Base-by-base conservation (phyloP, 768 basidiomycete species). In the Lactarius psammicola region DNA sequence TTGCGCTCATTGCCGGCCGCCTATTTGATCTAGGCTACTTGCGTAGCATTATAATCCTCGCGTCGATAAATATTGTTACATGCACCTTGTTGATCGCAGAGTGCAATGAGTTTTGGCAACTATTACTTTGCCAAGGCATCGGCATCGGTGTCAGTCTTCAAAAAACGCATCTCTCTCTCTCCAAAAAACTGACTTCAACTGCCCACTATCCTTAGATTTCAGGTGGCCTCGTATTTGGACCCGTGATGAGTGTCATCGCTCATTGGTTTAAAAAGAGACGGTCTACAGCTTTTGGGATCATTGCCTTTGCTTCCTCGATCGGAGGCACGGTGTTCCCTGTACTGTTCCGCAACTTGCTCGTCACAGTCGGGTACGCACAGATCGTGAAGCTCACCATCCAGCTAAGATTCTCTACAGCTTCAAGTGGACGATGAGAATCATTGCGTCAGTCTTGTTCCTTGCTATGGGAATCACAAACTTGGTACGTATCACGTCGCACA, bases 101-200 rank as follows among this genome's bases (percentile, higher is more conserved):
- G 76, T 92, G 91, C 71, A 87, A 77, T 13, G 65, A 80, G 63
- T 92, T 86, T 71, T 92, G 90, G 91, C 88, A 92, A 7, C 88
- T 92, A 69, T 70, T 92, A 28, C 79, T 92, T 0, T 90, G 84
- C 65, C 90, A 92, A 73, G 90, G 90, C 0, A 70, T 92, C 42
- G 82, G 81, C 0, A 75, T 85, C 15, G 90, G 90, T 26, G 85
- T 89, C 64, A 65, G 87, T 76, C 4, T 26, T 68, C 13, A 30
- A 23, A 1, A 26, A 23, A 26, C 1, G 0, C 4, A 6, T 18
- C 38, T 18, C n/a, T 20, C 23, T n/a, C 11, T 44, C 57, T n/a
- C 9, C 38, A n/a, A 18, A 7, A 34, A 54, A 11, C n/a, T 46
- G 44, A 46, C 20, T 23, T 20, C n/a, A 11, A 6, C 36, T 40